Percentiles rank a stretch among this genome's conserved stretches.
Evolutionary conservation across 2,329 filamentous ascomycete genomes (phyloP).

Genomic region (Paraconiothyrium sp.): DNA sequence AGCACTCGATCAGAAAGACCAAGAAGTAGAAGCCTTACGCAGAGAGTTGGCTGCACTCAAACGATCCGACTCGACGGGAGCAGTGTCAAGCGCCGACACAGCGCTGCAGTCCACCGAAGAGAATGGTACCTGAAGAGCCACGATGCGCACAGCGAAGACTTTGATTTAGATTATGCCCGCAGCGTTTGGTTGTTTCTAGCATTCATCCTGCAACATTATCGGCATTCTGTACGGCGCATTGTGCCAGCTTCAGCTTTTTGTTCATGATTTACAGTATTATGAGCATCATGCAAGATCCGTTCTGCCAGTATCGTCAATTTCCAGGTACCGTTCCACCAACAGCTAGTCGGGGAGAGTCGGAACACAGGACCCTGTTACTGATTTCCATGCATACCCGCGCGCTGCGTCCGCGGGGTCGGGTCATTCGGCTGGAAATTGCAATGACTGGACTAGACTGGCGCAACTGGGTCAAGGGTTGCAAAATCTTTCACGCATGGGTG

Average conservation of each 20-base stretch:
- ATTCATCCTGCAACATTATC: not conserved
- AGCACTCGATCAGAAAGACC: conserved; percentile 72
- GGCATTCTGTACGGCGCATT: conserved; percentile 1
- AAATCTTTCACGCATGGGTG: not conserved
- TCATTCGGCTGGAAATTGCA: not conserved
- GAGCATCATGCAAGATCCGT: conserved; percentile 9
- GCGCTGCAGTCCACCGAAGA: conserved; percentile 13
- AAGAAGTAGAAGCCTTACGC: conserved; percentile 60
- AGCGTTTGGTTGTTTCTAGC: not conserved
- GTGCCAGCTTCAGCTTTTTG: not conserved
- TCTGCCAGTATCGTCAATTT: not conserved
- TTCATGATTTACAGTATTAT: conserved; percentile 10
- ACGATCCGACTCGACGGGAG: conserved; percentile 28
- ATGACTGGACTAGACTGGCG: not conserved
- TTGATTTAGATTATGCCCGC: conserved; percentile 2
- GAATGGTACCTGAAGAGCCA: conserved; percentile 8
- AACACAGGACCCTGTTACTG: not conserved
- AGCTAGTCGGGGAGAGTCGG: conserved; percentile 6
- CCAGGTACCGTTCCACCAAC: conserved; percentile 3
- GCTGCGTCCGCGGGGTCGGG: not conserved
- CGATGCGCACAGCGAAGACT: not conserved
- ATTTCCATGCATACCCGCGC: conserved; percentile 14
- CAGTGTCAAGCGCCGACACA: conserved; percentile 4
- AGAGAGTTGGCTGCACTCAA: conserved; percentile 61
- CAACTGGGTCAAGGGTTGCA: conserved; percentile 8